These are phyloP conservation scores for Botrytis fragariae DNA, from an alignment of 2,329 filamentous ascomycete species.

Conservation along the genomic window DNA sequence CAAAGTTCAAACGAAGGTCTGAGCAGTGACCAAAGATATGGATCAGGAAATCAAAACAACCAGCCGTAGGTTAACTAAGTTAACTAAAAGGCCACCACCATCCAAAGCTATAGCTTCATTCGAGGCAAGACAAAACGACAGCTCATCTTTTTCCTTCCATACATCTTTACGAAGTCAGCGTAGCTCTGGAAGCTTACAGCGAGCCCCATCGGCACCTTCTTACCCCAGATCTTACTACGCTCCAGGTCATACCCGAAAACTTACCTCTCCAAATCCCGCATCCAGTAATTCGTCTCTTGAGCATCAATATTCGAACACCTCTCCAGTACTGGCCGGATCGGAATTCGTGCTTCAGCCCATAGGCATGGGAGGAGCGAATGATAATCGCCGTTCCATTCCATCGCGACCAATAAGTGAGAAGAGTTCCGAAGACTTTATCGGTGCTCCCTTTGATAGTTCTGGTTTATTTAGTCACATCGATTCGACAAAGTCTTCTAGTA, in stretches of 20 bases:
- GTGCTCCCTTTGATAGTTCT: conserved; percentile 63
- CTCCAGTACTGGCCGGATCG: conserved; percentile 33
- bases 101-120: conserved; percentile 42
- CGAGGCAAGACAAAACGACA: conserved; percentile 52
- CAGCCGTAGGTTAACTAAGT: conserved; percentile 60
- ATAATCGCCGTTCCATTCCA: conserved; percentile 40
- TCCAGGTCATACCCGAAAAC: conserved; percentile 42
- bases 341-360: conserved; percentile 30
- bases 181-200: conserved; percentile 61
- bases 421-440: conserved; percentile 59
- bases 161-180: conserved; percentile 57
- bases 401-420: conserved; percentile 45
- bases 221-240: conserved; percentile 38
- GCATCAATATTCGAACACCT: conserved; percentile 34
- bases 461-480: conserved; percentile 61
- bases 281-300: conserved; percentile 41
- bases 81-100: conserved; percentile 48
- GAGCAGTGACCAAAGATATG: conserved; percentile 27
- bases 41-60: conserved; percentile 34
- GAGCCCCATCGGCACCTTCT: conserved; percentile 57
- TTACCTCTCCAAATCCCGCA: conserved; percentile 47
- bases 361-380: conserved; percentile 25
- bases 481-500: conserved; percentile 39
- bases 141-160: conserved; percentile 37
- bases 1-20: conserved; percentile 22